Percentiles rank a stretch among this genome's conserved stretches.
Evolutionary conservation across 78 protist genomes (phyloP).

Genomic region (Pelomyxa schiedti): DNA sequence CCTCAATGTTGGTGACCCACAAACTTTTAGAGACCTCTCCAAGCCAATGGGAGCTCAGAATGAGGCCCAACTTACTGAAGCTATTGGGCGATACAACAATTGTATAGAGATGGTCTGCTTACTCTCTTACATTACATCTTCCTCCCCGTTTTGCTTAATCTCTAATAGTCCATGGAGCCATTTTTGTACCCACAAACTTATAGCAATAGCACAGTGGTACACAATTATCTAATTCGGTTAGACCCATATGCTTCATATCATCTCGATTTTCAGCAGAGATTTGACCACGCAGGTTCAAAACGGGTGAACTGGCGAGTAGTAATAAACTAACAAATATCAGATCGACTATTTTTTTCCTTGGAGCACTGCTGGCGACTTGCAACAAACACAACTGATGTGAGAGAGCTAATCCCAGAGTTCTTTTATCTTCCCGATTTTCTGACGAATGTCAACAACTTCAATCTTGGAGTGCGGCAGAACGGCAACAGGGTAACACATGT

Average conservation of each 20-base stretch:
- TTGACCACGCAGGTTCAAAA: no score
- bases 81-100: slow-evolving; percentile 10
- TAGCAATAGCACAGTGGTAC: slow-evolving; percentile 50
- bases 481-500: slow-evolving; percentile 31
- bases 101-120: not conserved
- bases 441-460: slow-evolving; percentile 31
- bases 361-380: slow-evolving; percentile 6
- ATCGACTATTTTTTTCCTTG: not conserved
- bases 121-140: no score
- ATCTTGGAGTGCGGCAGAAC: slow-evolving; percentile 63
- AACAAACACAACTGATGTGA: slow-evolving; percentile 53
- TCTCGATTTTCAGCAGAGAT: slow-evolving; percentile 70
- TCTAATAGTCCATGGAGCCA: no score
- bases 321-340: slow-evolving; percentile 54
- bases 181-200: slow-evolving; percentile 79
- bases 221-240: slow-evolving; percentile 60
- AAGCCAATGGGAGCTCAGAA: slow-evolving; percentile 80
- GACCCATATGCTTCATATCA: slow-evolving; percentile 71
- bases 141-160: no score
- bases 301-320: no score
- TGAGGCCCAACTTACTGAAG: slow-evolving; percentile 23
- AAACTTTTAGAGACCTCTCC: slow-evolving; percentile 61
- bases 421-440: slow-evolving; percentile 55
- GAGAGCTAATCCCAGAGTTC: slow-evolving; percentile 93
- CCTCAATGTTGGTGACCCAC: slow-evolving; percentile 53